Percentiles rank a stretch among this genome's conserved stretches.
These are phyloP conservation scores for Penicillium canariense DNA, from an alignment of 495 filamentous ascomycete genomes.

Conservation along the genomic window DNA sequence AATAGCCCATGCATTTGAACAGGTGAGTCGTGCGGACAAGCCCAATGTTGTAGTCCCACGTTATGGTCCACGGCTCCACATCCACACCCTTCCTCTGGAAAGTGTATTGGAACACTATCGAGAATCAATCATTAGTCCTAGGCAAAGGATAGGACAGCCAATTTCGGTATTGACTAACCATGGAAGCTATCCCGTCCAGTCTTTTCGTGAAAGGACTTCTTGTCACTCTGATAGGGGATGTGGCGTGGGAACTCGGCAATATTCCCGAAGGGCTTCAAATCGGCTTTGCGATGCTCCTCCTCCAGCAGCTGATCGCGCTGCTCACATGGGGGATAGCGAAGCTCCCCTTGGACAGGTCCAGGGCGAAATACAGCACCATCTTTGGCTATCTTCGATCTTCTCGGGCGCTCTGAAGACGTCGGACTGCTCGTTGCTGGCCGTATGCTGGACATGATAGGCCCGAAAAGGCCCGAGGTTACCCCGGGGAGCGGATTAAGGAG, in stretches of 20 bases:
- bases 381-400: conserved; percentile 54
- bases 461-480: not conserved
- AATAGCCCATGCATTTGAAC: conserved; percentile 84
- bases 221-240: conserved; percentile 92
- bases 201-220: conserved; percentile 79
- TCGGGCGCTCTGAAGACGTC: conserved; percentile 24
- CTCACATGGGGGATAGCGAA: conserved; percentile 70
- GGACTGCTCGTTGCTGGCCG: conserved; percentile 3
- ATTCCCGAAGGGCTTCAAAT: conserved; percentile 63
- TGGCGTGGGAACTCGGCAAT: conserved; percentile 69
- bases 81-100: conserved; percentile 71
- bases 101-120: conserved; percentile 83
- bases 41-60: conserved; percentile 98
- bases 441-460: not conserved
- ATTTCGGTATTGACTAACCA: conserved; percentile 47
- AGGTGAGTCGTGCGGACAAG: conserved; percentile 91
- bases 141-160: not conserved
- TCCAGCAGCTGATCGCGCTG: conserved; percentile 53
- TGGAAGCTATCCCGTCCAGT: conserved; percentile 87
- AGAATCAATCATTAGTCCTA: not conserved
- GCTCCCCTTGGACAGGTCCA: conserved; percentile 55
- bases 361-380: conserved; percentile 58
- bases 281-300: conserved; percentile 56
- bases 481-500: conserved; percentile 31
- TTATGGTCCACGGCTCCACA: conserved; percentile 64